A percentile compares a stretch with the other conserved stretches of the same genome.
These are phyloP conservation scores for Fraxinus platypoda DNA, from an alignment of 305 asterid genomes.

Conservation along the genomic window DNA sequence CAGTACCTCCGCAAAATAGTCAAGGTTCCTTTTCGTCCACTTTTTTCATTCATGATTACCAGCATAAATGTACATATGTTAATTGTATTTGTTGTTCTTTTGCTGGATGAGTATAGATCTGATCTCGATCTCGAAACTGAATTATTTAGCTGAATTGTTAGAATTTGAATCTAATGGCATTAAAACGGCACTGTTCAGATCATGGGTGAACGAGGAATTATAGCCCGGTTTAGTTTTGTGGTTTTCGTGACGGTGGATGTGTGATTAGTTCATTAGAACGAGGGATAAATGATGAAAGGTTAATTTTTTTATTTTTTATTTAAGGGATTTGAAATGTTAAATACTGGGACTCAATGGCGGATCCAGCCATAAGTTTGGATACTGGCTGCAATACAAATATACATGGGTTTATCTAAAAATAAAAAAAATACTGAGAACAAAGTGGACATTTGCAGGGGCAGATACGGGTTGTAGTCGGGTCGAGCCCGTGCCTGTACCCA, in stretches of 20 bases:
- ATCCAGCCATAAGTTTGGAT: too few species aligned
- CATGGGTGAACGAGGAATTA: slow-evolving; percentile 2
- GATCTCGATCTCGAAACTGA: slow-evolving; percentile 34
- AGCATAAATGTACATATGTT: background rate
- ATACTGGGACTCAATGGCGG: background rate
- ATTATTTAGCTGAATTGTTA: background rate
- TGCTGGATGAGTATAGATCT: slow-evolving; percentile 34
- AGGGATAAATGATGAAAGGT: background rate
- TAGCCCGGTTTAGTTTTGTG: slow-evolving; percentile 6
- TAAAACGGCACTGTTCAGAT: background rate
- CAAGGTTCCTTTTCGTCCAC: slow-evolving; percentile 51
- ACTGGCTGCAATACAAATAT: too few species aligned
- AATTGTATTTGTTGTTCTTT: background rate
- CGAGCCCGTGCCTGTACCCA: too few species aligned
- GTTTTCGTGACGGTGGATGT: background rate
- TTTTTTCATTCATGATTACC: background rate
- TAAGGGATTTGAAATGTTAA: slow-evolving; percentile 14
- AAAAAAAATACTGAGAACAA: too few species aligned
- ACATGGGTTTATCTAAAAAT: too few species aligned
- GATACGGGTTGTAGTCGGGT: too few species aligned
- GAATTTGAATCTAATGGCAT: background rate
- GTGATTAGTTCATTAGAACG: background rate
- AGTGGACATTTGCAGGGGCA: too few species aligned
- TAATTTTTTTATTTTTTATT: slow-evolving; percentile 8
- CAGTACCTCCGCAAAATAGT: slow-evolving; percentile 88